Percentiles rank a stretch among this genome's conserved stretches.
Conservation (phyloP, 306 rosid species). For the Senna tora region DNA sequence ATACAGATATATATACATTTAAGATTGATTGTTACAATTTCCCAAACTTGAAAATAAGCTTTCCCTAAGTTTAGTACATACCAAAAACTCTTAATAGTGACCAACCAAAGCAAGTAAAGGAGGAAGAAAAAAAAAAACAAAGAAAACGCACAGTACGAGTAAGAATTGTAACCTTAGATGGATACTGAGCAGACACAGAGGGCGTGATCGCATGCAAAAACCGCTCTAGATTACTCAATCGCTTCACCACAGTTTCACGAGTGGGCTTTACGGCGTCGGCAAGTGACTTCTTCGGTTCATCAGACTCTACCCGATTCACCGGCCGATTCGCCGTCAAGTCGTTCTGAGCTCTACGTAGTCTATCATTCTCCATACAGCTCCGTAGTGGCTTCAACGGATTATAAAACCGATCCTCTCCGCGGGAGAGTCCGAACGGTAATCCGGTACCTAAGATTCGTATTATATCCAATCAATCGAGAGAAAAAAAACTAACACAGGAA, state of each 20-base stretch:
- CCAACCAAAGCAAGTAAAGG: not conserved
- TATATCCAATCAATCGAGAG: slow-evolving; percentile 1
- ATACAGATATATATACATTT: not conserved
- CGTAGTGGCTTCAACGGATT: slow-evolving; percentile 49
- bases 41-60: not conserved
- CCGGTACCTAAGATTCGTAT: slow-evolving; percentile 58
- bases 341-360: slow-evolving; percentile 50
- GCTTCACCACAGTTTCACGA: slow-evolving; percentile 32
- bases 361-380: slow-evolving; percentile 43
- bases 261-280: slow-evolving; percentile 38
- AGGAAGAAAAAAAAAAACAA: not conserved
- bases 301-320: slow-evolving; percentile 34
- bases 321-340: slow-evolving; percentile 43
- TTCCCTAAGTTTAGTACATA: not conserved
- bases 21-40: not conserved
- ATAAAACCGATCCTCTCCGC: slow-evolving; percentile 64
- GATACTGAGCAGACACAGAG: slow-evolving; percentile 53
- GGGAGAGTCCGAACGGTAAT: slow-evolving; percentile 47
- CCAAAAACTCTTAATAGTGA: not conserved
- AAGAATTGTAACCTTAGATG: slow-evolving; percentile 53
- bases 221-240: slow-evolving; percentile 62
- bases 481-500: not conserved
- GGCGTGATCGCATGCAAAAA: slow-evolving; percentile 66
- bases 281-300: slow-evolving; percentile 26
- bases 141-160: not conserved